Evolutionary conservation across 768 basidiomycete genomes (phyloP), one percentile per base, ranked within the genome.

Genomic region (Glaciozyma antarctica): DNA sequence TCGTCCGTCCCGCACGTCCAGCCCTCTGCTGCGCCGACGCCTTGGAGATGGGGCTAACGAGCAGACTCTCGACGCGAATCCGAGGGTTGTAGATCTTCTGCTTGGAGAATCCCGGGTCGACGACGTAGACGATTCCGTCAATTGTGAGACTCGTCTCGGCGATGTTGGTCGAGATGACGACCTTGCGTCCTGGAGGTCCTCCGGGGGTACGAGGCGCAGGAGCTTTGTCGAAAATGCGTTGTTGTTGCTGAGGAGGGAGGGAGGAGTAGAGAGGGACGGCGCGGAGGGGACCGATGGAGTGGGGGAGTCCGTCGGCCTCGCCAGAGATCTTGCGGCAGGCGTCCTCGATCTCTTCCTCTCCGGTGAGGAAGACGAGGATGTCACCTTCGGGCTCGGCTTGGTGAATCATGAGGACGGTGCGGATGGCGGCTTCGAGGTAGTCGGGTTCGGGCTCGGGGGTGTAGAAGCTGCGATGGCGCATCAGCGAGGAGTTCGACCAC

Each of bases 61-160:
- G 79, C 61, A 99, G 79, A 66, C 86, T 88, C 79, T 99, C 94
- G 24, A 98, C 94, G 55, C 94, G 86, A 65, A 97, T 95, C 38
- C 94, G 83, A 0, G 94, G 95, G 76, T 97, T 98, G 80, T 98
- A 99, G 57, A 98, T 87, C 75, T 94, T 97, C 78, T 97, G 94
- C 78, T 99, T 94, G 43, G 88, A 92, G 79, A 98, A 95, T 1
- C 92, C 93, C 0, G 93, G 90, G 74, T 97, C 94, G 54, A 97
- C 92, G 63, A 97, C 94, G 73, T 98, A 99, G n/a, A 99, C 93
- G 73, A 99, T 97, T 26, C 94, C 94, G 71, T 99, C 94, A 64
- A 99, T 98, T 4, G 94, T 99, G 51, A 98, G 78, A 3, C 91
- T 94, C 2, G 94, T 98, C 77, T 99, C 94, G 5, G 95, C 95